phyloP scores from a whole-genome alignment of 495 filamentous ascomycete species.

The Antarctomyces pellizariae region DNA sequence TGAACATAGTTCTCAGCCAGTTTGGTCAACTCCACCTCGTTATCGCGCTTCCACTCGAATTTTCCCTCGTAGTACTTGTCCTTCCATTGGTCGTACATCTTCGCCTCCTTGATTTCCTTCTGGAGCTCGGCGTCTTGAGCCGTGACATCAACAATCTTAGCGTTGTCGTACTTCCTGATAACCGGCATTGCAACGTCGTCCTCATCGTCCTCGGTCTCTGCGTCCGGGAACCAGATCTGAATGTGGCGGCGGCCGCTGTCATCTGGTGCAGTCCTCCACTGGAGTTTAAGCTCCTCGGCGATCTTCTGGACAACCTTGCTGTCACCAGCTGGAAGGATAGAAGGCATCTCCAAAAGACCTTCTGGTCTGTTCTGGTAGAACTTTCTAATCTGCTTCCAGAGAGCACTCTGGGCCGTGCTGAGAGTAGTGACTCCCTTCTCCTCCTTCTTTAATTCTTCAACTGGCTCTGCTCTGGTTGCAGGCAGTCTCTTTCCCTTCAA shows the following conservation, averaged over 20 bases:
- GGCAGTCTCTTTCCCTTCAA: constrained; percentile 79
- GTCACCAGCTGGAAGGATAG: constrained; percentile 57
- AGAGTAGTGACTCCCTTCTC: constrained; percentile 43
- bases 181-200: constrained; percentile 79
- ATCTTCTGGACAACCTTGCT: constrained; percentile 80
- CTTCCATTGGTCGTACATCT: constrained; percentile 80
- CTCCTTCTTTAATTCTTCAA: constrained; percentile 33
- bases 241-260: constrained; percentile 63
- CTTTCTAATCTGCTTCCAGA: constrained; percentile 63
- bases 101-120: constrained; percentile 60
- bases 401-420: constrained; percentile 53
- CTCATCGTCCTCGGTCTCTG: constrained; percentile 32
- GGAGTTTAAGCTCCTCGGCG: constrained; percentile 54
- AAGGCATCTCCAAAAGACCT: constrained; percentile 42
- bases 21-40: constrained; percentile 57
- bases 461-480: constrained; percentile 34
- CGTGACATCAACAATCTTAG: constrained; percentile 59
- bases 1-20: constrained; percentile 93
- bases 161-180: constrained; percentile 72
- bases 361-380: constrained; percentile 41
- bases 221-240: constrained; percentile 46
- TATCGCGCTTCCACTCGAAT: constrained; percentile 71
- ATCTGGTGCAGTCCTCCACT: constrained; percentile 61
- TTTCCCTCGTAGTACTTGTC: constrained; percentile 78
- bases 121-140: constrained; percentile 52